These are phyloP conservation scores for Citrullus mucosospermus DNA, from an alignment of 306 rosid species.

Conservation along the genomic window DNA sequence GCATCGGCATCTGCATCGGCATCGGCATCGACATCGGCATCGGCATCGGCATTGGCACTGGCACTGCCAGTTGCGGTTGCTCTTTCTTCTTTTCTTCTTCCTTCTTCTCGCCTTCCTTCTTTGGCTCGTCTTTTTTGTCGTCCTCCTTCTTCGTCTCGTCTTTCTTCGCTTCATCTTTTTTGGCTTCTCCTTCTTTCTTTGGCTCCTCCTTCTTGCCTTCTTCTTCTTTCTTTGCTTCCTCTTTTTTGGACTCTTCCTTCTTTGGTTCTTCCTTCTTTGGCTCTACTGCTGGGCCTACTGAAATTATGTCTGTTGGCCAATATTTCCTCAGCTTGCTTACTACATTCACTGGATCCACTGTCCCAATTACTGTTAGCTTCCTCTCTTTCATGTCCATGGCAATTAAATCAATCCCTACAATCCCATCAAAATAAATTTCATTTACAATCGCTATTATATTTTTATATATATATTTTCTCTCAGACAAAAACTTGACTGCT, in stretches of 20 bases:
- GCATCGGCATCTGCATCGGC: neutral
- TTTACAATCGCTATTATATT: neutral
- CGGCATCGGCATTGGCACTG: neutral
- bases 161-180: constrained; percentile 11
- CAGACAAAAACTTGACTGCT: too few relatives aligned
- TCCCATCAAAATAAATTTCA: neutral
- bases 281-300: constrained; percentile 54
- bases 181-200: constrained; percentile 27
- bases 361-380: constrained; percentile 55
- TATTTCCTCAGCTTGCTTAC: constrained; percentile 53
- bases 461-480: too few relatives aligned
- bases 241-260: constrained; percentile 34
- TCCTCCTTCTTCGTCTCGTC: neutral
- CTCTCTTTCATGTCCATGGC: constrained; percentile 56
- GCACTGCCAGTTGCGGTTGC: neutral
- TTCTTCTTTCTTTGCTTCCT: constrained; percentile 34
- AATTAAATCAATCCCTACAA: constrained; percentile 53
- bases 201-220: constrained; percentile 32
- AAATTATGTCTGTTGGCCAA: constrained; percentile 38
- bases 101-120: constrained; percentile 14
- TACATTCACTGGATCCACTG: constrained; percentile 44
- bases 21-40: neutral
- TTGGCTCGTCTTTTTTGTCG: constrained; percentile 18
- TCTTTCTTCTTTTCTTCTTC: constrained; percentile 26
- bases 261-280: constrained; percentile 45